These are phyloP conservation scores for Mycena floridula DNA, from an alignment of 768 basidiomycete species.

Conservation along the genomic window DNA sequence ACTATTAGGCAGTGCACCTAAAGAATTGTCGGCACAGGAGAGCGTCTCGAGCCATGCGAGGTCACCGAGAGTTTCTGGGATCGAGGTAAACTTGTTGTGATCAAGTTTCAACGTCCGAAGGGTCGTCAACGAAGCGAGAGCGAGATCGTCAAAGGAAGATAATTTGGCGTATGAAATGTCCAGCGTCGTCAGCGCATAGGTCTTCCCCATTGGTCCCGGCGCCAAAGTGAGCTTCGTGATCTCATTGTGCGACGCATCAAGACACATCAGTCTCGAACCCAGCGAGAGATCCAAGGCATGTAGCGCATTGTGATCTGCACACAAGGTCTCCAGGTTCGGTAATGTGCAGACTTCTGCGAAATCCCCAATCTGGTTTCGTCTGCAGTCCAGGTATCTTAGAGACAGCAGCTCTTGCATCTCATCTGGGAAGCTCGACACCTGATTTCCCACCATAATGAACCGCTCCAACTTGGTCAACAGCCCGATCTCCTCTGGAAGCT, in stretches of 20 bases:
- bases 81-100: slow-evolving; percentile 77
- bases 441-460: slow-evolving; percentile 83
- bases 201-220: no score
- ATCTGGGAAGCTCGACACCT: slow-evolving; percentile 64
- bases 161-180: slow-evolving; percentile 88
- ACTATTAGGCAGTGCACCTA: slow-evolving; percentile 66
- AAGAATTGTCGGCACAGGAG: slow-evolving; percentile 87
- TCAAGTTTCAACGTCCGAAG: slow-evolving; percentile 72
- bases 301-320: slow-evolving; percentile 82
- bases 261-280: slow-evolving; percentile 54
- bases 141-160: slow-evolving; percentile 70
- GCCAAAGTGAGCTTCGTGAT: slow-evolving; percentile 80
- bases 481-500: slow-evolving; percentile 78
- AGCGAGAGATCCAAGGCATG: slow-evolving; percentile 76
- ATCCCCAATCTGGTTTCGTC: slow-evolving; percentile 80
- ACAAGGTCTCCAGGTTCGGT: slow-evolving; percentile 59
- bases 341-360: slow-evolving; percentile 63
- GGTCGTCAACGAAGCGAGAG: slow-evolving; percentile 65
- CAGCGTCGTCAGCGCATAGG: slow-evolving; percentile 64
- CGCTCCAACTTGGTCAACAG: slow-evolving; percentile 60
- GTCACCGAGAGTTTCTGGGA: slow-evolving; percentile 80
- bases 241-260: slow-evolving; percentile 85
- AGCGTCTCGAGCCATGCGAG: slow-evolving; percentile 66
- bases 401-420: slow-evolving; percentile 48
- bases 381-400: slow-evolving; percentile 72